A percentile compares a stretch with the other conserved stretches of the same genome.
Conservation (phyloP, 2,329 filamentous ascomycete genomes). For the Westerdykella aurantiaca region DNA sequence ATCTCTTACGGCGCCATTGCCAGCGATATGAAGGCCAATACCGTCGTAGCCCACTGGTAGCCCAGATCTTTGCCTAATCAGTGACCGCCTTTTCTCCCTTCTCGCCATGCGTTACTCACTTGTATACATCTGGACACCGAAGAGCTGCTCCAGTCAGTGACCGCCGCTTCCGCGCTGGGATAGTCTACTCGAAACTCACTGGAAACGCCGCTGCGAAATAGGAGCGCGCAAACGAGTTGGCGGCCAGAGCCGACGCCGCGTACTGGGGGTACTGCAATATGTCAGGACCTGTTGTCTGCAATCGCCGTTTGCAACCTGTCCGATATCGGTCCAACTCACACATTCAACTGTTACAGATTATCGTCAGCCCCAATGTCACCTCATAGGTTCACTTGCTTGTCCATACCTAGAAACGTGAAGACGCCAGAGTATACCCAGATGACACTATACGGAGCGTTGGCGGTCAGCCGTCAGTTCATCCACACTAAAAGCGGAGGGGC, state of each 20-base stretch:
- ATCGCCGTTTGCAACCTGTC: slow-evolving; percentile 9
- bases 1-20: slow-evolving; percentile 44
- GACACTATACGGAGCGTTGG: slow-evolving; percentile 46
- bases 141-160: slow-evolving; percentile 18
- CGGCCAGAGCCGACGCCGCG: slow-evolving; percentile 46
- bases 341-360: slow-evolving; percentile 47
- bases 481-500: slow-evolving; percentile 16
- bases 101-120: slow-evolving; percentile 37
- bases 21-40: slow-evolving; percentile 46
- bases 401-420: slow-evolving; percentile 66
- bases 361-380: background rate
- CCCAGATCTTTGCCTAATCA: slow-evolving; percentile 40
- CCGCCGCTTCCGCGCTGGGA: background rate
- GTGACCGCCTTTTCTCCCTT: slow-evolving; percentile 41
- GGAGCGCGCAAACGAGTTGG: slow-evolving; percentile 47
- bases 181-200: background rate
- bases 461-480: slow-evolving; percentile 28
- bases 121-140: slow-evolving; percentile 49
- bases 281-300: slow-evolving; percentile 14
- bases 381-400: background rate
- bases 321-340: slow-evolving; percentile 34
- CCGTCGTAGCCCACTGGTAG: slow-evolving; percentile 46
- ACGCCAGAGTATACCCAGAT: slow-evolving; percentile 76
- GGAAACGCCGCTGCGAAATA: slow-evolving; percentile 46
- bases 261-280: slow-evolving; percentile 44